Conservation (phyloP, 2,329 filamentous ascomycete genomes). For the Cephalotrichum gorgonifer region DNA sequence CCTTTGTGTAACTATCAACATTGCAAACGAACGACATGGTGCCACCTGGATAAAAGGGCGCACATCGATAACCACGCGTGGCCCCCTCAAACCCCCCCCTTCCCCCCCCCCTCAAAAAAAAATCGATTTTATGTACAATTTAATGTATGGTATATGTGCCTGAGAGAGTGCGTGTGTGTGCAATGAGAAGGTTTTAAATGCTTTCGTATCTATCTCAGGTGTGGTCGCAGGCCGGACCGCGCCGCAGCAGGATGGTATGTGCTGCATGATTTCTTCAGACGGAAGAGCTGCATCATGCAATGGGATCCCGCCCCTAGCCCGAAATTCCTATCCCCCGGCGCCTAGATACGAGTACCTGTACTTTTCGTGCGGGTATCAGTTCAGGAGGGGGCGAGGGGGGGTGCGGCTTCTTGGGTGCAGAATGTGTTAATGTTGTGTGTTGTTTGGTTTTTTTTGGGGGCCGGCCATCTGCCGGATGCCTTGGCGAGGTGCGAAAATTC, state of each 20-base stretch:
- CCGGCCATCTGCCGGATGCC: background rate
- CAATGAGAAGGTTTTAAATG: background rate
- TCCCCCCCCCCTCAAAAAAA: too few species aligned
- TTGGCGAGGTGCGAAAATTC: constrained; percentile 3
- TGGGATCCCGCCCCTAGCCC: background rate
- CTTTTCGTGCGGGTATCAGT: too few species aligned
- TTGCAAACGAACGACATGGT: background rate
- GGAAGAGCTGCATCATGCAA: background rate
- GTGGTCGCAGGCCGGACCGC: background rate
- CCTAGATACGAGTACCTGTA: background rate
- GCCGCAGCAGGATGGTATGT: background rate
- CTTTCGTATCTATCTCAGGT: background rate
- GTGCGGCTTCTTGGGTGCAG: background rate
- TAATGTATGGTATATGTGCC: background rate
- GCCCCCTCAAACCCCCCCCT: too few species aligned
- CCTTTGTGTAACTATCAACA: background rate
- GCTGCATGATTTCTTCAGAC: background rate
- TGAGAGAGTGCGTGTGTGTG: background rate
- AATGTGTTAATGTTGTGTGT: background rate
- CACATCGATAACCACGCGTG: too few species aligned
- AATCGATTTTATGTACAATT: too few species aligned
- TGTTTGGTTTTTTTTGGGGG: background rate
- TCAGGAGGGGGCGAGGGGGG: too few species aligned
- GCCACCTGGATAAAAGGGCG: background rate
- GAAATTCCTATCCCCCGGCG: background rate